Percentiles rank a stretch among this genome's conserved stretches.
phyloP scores from a whole-genome alignment of 2,329 filamentous ascomycete genomes.

The Blastomyces parvus region DNA sequence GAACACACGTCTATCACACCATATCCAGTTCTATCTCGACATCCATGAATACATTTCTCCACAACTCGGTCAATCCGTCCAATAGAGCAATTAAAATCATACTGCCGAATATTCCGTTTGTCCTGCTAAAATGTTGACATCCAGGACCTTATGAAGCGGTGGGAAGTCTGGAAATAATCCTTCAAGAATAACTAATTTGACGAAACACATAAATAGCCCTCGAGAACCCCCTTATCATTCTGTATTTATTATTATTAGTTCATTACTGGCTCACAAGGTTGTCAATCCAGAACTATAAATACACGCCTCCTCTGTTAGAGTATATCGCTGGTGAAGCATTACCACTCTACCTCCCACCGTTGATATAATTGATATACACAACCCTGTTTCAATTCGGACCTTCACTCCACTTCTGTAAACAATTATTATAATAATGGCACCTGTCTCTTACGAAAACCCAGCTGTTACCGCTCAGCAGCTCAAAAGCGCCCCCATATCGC shows the following conservation, averaged over 20 bases:
- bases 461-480: constrained; percentile 6
- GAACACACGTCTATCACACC: background rate
- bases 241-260: background rate
- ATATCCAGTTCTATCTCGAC: background rate
- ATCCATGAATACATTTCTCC: background rate
- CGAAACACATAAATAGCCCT: background rate
- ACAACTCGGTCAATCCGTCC: background rate
- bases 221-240: background rate
- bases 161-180: background rate
- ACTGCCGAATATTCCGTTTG: background rate
- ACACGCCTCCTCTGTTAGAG: background rate
- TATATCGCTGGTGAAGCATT: background rate
- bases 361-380: background rate
- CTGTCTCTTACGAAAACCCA: constrained; percentile 15
- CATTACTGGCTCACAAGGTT: background rate
- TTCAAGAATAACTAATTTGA: background rate
- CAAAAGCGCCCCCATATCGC: constrained; percentile 7
- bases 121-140: background rate
- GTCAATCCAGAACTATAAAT: background rate
- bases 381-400: background rate
- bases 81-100: background rate
- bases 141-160: too few species aligned
- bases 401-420: background rate
- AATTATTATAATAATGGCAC: constrained; percentile 14
- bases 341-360: background rate